phyloP scores from a whole-genome alignment of 2,329 filamentous ascomycete species.

The Cercospora zeina region DNA sequence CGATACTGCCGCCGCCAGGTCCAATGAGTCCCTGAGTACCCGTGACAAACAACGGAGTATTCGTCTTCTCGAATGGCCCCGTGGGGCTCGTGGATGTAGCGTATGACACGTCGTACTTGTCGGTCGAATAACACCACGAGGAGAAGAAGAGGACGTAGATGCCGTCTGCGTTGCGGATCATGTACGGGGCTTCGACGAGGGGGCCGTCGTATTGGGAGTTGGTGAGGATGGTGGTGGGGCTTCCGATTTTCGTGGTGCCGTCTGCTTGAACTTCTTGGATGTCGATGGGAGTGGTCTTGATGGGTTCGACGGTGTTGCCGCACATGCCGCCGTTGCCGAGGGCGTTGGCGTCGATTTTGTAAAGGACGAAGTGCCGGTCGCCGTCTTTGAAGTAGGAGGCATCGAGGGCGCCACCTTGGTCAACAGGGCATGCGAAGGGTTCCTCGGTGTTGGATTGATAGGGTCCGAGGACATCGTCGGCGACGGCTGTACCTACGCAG shows the following conservation, averaged over 20 bases:
- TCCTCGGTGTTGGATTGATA: slow-evolving; percentile 29
- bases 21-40: slow-evolving; percentile 35
- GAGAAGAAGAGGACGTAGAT: slow-evolving; percentile 36
- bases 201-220: slow-evolving; percentile 33
- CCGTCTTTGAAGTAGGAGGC: slow-evolving; percentile 34
- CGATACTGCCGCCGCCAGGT: slow-evolving; percentile 23
- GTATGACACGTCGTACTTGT: slow-evolving; percentile 23
- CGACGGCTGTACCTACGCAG: slow-evolving; percentile 35
- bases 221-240: slow-evolving; percentile 27
- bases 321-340: slow-evolving; percentile 34
- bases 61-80: slow-evolving; percentile 22
- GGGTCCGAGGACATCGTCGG: slow-evolving; percentile 31
- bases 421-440: slow-evolving; percentile 33
- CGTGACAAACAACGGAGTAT: slow-evolving; percentile 20
- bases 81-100: slow-evolving; percentile 19
- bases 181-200: slow-evolving; percentile 34
- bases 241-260: slow-evolving; percentile 32
- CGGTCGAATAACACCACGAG: slow-evolving; percentile 32
- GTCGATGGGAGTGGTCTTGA: slow-evolving; percentile 33
- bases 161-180: slow-evolving; percentile 28
- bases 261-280: slow-evolving; percentile 34
- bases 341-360: slow-evolving; percentile 38
- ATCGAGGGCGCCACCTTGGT: slow-evolving; percentile 37
- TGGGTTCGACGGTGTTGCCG: slow-evolving; percentile 31
- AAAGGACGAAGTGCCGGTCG: slow-evolving; percentile 32